Conservation (phyloP, 1,139 yeast genomes). For the Hyphopichia burtonii region DNA sequence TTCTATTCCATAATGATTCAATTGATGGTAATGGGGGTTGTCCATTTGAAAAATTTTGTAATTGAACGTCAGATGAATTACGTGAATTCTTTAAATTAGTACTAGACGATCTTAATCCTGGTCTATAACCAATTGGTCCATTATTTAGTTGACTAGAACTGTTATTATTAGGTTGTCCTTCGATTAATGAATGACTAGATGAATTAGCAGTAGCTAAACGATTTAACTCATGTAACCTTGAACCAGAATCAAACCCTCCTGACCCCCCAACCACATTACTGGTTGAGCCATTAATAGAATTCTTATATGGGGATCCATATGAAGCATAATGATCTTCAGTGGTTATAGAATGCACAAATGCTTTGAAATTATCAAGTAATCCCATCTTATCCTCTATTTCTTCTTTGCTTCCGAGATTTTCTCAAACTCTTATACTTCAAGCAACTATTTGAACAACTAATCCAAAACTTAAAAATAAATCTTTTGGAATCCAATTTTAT, state of each 20-base stretch:
- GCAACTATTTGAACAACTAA: too few species aligned
- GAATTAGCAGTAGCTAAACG: conserved; percentile 26
- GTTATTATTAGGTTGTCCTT: conserved; percentile 11
- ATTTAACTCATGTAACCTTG: conserved; percentile 38
- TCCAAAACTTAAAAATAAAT: too few species aligned
- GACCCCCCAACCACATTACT: conserved; percentile 17
- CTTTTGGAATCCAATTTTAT: too few species aligned
- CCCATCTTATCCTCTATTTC: conserved; percentile 28
- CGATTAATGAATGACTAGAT: conserved; percentile 28
- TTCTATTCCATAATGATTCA: conserved; percentile 68
- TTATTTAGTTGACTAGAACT: conserved; percentile 14
- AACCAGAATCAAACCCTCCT: conserved; percentile 19
- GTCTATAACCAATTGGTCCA: conserved; percentile 32
- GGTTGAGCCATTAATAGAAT: conserved; percentile 19
- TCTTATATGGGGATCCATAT: conserved; percentile 47
- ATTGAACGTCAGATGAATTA: conserved; percentile 35
- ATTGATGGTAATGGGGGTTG: conserved; percentile 74
- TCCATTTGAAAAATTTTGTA: conserved; percentile 48
- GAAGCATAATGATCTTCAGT: conserved; percentile 67
- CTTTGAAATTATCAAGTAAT: conserved; percentile 41
- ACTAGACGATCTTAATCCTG: conserved; percentile 38
- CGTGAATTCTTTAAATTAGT: conserved; percentile 14
- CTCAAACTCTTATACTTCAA: too few species aligned
- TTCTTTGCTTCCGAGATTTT: too few species aligned
- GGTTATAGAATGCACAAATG: conserved; percentile 60